A percentile compares a stretch with the other conserved stretches of the same genome.
These are phyloP conservation scores for Populus deltoides DNA, from an alignment of 345 rosid species.

Conservation along the genomic window DNA sequence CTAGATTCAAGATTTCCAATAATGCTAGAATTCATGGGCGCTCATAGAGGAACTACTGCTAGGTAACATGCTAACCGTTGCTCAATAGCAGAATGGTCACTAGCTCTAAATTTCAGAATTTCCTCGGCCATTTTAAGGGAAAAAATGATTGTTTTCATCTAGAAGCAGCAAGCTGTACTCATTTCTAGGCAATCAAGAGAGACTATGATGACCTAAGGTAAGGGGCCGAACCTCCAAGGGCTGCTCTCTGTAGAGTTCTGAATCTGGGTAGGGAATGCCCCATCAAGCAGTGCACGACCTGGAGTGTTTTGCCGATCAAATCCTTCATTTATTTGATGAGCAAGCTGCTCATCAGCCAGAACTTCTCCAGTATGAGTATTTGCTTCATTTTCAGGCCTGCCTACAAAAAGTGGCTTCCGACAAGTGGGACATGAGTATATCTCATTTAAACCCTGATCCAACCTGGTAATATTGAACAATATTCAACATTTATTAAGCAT, in stretches of 20 bases:
- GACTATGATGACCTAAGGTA: constrained; percentile 8
- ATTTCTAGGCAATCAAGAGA: constrained; percentile 8
- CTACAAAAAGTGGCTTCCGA: constrained; percentile 89
- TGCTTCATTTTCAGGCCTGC: constrained; percentile 60
- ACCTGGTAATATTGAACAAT: constrained; percentile 53
- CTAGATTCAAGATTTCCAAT: neutral
- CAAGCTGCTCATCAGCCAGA: constrained; percentile 71
- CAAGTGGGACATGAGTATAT: constrained; percentile 94
- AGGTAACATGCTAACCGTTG: neutral
- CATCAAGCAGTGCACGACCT: constrained; percentile 52
- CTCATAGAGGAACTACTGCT: neutral
- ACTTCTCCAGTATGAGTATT: constrained; percentile 45
- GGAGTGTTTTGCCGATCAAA: constrained; percentile 56
- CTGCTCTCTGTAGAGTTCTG: constrained; percentile 59
- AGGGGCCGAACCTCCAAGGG: constrained; percentile 69
- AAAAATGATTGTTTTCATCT: neutral
- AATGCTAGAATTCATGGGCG: neutral
- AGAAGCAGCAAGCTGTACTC: constrained; percentile 4
- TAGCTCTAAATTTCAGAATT: neutral
- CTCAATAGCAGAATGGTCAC: constrained; percentile 1
- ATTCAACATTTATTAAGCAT: constrained; percentile 21
- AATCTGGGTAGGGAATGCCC: constrained; percentile 62
- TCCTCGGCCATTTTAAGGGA: neutral
- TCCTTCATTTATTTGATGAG: constrained; percentile 61
- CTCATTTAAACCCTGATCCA: constrained; percentile 97